Evolutionary conservation across 139 green algal species (phyloP).

Genomic region (Closterium sp.): DNA sequence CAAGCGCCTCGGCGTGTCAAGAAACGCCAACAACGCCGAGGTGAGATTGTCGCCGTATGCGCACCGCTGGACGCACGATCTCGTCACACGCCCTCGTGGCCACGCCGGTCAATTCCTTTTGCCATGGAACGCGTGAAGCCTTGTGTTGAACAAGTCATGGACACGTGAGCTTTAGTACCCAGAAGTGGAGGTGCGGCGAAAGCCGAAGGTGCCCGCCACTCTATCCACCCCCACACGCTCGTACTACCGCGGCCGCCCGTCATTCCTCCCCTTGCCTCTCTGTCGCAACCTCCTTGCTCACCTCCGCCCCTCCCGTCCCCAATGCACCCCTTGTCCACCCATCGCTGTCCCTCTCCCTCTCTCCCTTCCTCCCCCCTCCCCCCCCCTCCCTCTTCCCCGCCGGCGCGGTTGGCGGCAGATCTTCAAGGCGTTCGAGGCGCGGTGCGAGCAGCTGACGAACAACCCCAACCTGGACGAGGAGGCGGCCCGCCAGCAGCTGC

Average conservation of each 20-base stretch:
- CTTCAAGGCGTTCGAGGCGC: neutral
- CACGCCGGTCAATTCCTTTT: no score
- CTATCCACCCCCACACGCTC: no score
- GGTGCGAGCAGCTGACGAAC: conserved; percentile 1
- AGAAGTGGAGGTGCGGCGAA: no score
- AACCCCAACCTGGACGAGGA: neutral
- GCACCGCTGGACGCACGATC: no score
- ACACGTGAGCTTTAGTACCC: no score
- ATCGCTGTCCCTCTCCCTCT: neutral
- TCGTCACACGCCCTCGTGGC: no score
- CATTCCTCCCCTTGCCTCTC: neutral
- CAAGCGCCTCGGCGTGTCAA: neutral
- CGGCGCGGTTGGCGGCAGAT: neutral
- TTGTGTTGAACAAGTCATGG: no score
- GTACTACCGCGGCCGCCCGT: no score
- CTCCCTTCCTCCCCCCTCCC: no score
- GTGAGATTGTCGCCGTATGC: neutral
- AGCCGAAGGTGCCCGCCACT: no score
- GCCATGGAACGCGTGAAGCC: no score
- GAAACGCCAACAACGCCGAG: neutral
- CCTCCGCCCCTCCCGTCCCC: neutral
- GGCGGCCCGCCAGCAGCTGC: neutral
- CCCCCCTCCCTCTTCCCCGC: no score
- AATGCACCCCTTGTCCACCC: neutral
- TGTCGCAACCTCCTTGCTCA: neutral